phyloP scores from a whole-genome alignment of 2,329 filamentous ascomycete genomes.

The Verticillium tricorpus region DNA sequence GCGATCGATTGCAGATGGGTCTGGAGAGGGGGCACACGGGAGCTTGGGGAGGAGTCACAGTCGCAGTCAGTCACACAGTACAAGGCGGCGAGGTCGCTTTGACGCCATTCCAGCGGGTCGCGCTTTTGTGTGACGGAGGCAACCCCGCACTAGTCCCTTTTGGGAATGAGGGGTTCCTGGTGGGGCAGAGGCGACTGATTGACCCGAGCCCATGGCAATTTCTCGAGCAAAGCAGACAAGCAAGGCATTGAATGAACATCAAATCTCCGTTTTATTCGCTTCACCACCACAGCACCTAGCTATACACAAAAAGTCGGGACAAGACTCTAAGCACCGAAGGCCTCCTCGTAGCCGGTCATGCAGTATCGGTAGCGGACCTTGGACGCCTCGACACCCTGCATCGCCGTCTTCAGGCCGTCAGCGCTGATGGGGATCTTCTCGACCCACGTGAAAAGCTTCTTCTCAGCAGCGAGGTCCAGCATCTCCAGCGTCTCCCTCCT shows the following conservation, averaged over 20 bases:
- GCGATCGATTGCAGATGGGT: neutral
- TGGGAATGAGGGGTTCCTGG: conserved; percentile 10
- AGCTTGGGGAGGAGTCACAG: conserved; percentile 1
- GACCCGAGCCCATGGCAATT: neutral
- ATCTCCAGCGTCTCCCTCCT: conserved; percentile 67
- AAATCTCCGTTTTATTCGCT: conserved; percentile 1
- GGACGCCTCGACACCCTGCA: conserved; percentile 64
- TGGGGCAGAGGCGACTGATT: neutral
- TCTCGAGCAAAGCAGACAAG: neutral
- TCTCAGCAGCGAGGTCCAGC: conserved; percentile 66
- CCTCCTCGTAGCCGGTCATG: conserved; percentile 65
- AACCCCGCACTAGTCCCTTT: conserved; percentile 15
- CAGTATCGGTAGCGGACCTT: conserved; percentile 74
- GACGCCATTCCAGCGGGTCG: neutral
- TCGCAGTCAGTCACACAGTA: neutral
- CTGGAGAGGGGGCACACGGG: neutral
- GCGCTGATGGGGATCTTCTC: conserved; percentile 70
- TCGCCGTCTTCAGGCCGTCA: conserved; percentile 64
- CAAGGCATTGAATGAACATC: neutral
- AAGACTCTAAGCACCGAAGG: conserved; percentile 46
- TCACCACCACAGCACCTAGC: conserved; percentile 1
- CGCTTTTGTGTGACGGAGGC: conserved; percentile 4
- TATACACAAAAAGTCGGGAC: neutral
- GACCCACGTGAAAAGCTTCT: conserved; percentile 66
- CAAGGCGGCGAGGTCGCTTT: neutral